Evolutionary conservation across 2,329 filamentous ascomycete species (phyloP), one percentile per base, ranked within the genome.

Genomic region (Polytolypa hystricis): DNA sequence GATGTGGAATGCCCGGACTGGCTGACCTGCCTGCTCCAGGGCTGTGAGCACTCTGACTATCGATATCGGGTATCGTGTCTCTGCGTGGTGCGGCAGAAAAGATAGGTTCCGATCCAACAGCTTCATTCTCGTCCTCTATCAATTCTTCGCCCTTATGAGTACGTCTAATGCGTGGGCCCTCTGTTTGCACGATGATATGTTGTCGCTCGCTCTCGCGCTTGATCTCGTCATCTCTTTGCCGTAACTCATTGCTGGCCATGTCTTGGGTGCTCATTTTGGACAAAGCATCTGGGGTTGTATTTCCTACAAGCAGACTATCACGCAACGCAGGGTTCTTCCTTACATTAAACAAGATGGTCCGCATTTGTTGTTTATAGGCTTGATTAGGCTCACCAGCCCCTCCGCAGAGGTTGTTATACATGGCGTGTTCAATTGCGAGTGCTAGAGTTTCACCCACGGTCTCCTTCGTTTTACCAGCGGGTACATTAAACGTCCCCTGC

Each of bases 101-200:
- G 21, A 67, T 58, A 5, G 65, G 64, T 42, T 71, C 67, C 18
- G 60, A 58, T 21, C 61, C 53, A 27, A 61, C 62, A 40, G 54
- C 52, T 42, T 69, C 60, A 33, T 62, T 69, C 21, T 93, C 84
- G 30, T 81, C 77, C 43, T 89, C 86, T 11, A 96, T 72, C 11
- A 94, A 60, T 55, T 96, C 91, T 40, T 95, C 87, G 9, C 91
- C 91, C 59, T 96, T 96, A 65, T 96, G 89, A 2, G 89, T 95
- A 47, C 84, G 78, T 50, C 86, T 75, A 39, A 95, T 79, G 3
- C 86, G 77, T 3, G 87, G 82, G 1, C 75, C 85, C 33, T 75
- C 71, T 14, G 83, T 75, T 10, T 84, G 74, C 41, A 89, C 78
- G 21, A 93, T 72, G 31, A 91, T 87, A 30, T 89, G 83, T 42